Evolutionary conservation across 768 basidiomycete genomes (phyloP).

Genomic region (Tulasnella sp.): DNA sequence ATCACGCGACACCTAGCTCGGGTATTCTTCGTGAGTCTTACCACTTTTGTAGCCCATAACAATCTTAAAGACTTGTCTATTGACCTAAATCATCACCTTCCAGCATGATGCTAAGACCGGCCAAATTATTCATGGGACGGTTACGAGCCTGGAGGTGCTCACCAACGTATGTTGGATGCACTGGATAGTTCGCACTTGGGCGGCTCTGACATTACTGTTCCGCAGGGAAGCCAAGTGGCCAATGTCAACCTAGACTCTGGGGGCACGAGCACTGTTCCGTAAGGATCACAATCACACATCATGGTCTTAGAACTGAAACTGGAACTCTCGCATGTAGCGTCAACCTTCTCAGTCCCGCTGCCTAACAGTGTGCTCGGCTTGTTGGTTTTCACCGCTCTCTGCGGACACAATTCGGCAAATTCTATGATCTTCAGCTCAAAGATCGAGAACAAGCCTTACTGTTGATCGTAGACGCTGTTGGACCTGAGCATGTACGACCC

Average conservation of each 20-base stretch:
- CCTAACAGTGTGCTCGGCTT: background rate
- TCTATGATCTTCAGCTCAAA: background rate
- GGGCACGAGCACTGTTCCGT: background rate
- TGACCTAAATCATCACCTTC: background rate
- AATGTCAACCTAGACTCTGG: background rate
- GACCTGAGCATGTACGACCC: background rate
- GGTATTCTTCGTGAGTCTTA: conserved; percentile 19
- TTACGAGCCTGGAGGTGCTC: background rate
- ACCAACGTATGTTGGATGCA: background rate
- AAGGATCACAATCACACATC: background rate
- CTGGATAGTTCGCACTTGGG: background rate
- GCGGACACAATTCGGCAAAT: background rate
- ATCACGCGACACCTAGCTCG: conserved; percentile 1
- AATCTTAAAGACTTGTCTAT: background rate
- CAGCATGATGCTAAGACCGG: conserved; percentile 15
- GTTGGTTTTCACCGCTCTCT: background rate
- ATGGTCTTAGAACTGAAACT: background rate
- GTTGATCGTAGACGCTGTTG: background rate
- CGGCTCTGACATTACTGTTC: background rate
- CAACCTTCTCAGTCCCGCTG: conserved; percentile 3
- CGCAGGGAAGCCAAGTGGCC: conserved; percentile 5
- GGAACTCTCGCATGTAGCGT: background rate
- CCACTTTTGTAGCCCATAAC: background rate
- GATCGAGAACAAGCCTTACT: background rate
- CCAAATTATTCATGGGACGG: conserved; percentile 12